Evolutionary conservation across 106 monocot genomes (phyloP), one percentile per base, ranked within the genome.

Genomic region (Phalaenopsis equestris): DNA sequence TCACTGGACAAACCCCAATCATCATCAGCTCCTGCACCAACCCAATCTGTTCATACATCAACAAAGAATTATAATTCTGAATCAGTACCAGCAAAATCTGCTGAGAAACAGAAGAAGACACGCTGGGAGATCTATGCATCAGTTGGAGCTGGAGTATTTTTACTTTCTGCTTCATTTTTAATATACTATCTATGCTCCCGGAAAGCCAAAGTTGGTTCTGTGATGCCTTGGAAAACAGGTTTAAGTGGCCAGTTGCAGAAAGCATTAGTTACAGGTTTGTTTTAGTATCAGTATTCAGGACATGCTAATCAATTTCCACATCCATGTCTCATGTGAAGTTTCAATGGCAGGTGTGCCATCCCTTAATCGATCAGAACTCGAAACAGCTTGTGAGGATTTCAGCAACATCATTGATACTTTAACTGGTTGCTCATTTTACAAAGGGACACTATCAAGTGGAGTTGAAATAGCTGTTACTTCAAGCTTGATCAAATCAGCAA

Each of bases 381-480:
- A 92, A 81, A 52, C 79, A 38, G 96, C 96, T 48, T 92, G 96
- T 85, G 96, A 97, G 81, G 87, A 85, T 88, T 97, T 97, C 80
- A 97, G 96, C 83, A 97, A 97, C 57, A 81, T 97, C 30, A 83
- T 97, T 48, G 91, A 86, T 77, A 67, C 85, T 78, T 80, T 92
- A 45, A 82, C 82, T 12, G 87, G 89, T 46, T 85, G 85, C 75
- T 86, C 76, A 55, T 23, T 97, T 49, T 97, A 97, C 81, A 97
- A 97, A 80, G 96, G 96, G 57, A 97, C 90, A 65, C 85, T 97
- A 24, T 94, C 96, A 24, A 94, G 81, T 81, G 96, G 96, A 64
- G 86, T 88, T n/a, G 96, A 97, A 88, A 97, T 97, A 55, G 92
- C 92, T 48, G 94, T 94, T 11, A 87, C 84, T 43, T 94, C 89